Conservation (phyloP, 2,329 filamentous ascomycete genomes). For the Aspergillus fructus region DNA sequence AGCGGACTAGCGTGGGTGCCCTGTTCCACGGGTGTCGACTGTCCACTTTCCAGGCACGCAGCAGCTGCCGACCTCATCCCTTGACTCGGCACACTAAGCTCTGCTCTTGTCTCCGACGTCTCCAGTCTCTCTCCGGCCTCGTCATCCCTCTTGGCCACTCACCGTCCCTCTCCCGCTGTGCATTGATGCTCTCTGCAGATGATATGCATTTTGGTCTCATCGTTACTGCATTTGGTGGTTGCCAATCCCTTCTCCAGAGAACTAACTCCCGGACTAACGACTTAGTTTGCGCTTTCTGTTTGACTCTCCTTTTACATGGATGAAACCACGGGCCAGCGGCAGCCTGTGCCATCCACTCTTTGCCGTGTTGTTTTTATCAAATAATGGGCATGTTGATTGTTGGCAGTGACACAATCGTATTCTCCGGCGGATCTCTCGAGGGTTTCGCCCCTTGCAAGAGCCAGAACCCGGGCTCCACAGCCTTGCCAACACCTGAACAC, state of each 20-base stretch:
- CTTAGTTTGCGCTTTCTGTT: slow-evolving; percentile 14
- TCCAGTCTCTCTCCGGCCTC: neutral
- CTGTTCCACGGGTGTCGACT: slow-evolving; percentile 16
- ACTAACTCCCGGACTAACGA: slow-evolving; percentile 21
- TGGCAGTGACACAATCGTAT: neutral
- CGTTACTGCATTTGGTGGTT: slow-evolving; percentile 20
- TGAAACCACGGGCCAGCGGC: neutral
- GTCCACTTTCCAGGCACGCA: slow-evolving; percentile 2
- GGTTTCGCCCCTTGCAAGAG: neutral
- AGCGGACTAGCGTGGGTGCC: slow-evolving; percentile 6
- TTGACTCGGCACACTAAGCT: neutral
- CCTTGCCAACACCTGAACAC: slow-evolving; percentile 12
- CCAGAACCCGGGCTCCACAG: slow-evolving; percentile 3
- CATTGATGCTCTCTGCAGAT: slow-evolving; percentile 2
- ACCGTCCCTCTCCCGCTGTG: neutral
- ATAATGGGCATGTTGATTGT: neutral
- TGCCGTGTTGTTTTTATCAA: neutral
- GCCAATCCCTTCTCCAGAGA: slow-evolving; percentile 17
- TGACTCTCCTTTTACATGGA: slow-evolving; percentile 13
- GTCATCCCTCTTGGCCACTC: neutral
- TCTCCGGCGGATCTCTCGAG: slow-evolving; percentile 5
- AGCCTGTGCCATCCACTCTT: neutral
- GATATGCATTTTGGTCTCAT: slow-evolving; percentile 11
- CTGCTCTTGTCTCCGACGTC: neutral
- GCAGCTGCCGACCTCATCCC: neutral